These are phyloP conservation scores for Aureobasidium melanogenum DNA, from an alignment of 2,329 filamentous ascomycete genomes.

Conservation along the genomic window DNA sequence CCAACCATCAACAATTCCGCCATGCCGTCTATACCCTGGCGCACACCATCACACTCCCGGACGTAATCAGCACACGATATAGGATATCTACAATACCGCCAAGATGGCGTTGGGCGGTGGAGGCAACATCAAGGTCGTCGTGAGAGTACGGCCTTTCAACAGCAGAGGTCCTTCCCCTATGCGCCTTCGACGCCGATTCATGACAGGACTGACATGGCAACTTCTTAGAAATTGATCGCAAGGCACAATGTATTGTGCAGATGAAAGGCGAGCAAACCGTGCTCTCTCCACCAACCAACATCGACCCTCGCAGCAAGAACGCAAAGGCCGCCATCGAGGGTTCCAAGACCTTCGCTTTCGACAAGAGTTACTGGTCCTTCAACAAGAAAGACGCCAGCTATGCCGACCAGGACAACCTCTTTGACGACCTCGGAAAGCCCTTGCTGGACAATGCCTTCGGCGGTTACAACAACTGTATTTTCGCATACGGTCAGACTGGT, in stretches of 20 bases:
- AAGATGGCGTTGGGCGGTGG: conserved; percentile 63
- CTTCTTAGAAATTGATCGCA: conserved; percentile 72
- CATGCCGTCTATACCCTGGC: neutral
- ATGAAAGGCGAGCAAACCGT: conserved; percentile 93
- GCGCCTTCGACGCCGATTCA: too few species aligned
- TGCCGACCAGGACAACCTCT: conserved; percentile 82
- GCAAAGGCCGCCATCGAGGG: conserved; percentile 55
- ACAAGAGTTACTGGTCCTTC: conserved; percentile 98
- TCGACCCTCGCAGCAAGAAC: conserved; percentile 52
- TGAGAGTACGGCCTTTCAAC: conserved; percentile 93
- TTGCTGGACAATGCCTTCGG: conserved; percentile 96
- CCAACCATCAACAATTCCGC: neutral
- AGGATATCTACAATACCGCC: neutral
- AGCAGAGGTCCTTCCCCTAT: conserved; percentile 58
- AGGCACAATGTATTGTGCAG: conserved; percentile 91
- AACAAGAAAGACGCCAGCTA: conserved; percentile 71
- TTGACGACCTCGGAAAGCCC: conserved; percentile 78
- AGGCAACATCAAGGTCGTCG: conserved; percentile 99
- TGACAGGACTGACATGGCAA: conserved; percentile 15
- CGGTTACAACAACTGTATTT: conserved; percentile 99
- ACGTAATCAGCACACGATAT: neutral
- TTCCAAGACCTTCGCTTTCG: conserved; percentile 86
- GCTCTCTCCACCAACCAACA: conserved; percentile 61
- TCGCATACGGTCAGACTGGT: conserved; percentile 96
- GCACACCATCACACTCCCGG: neutral